These are phyloP conservation scores for Rhizopogon vulgaris DNA, from an alignment of 768 basidiomycete species.

Conservation along the genomic window DNA sequence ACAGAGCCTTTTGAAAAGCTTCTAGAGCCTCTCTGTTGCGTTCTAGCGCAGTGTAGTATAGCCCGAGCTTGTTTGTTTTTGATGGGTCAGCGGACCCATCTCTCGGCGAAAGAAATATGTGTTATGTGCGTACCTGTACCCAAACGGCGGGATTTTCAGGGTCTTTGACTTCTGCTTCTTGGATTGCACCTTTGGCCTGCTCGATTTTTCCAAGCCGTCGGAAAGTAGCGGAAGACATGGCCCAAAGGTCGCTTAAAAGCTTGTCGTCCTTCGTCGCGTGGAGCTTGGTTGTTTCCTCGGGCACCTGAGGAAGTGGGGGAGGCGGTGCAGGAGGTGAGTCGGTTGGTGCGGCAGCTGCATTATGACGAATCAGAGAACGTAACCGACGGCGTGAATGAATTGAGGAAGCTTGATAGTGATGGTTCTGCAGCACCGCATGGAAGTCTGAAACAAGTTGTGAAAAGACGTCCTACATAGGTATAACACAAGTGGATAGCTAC, in stretches of 20 bases:
- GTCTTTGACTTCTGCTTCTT: constrained; percentile 89
- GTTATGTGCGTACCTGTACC: constrained; percentile 68
- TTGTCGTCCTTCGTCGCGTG: constrained; percentile 51
- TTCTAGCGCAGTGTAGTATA: constrained; percentile 61
- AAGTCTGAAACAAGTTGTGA: constrained; percentile 48
- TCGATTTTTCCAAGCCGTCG: constrained; percentile 84
- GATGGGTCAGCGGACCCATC: background rate
- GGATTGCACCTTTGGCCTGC: constrained; percentile 84
- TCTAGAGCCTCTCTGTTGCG: constrained; percentile 60
- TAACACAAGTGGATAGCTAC: constrained; percentile 30
- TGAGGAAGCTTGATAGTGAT: constrained; percentile 68
- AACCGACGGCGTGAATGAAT: constrained; percentile 74
- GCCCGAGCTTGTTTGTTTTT: constrained; percentile 56
- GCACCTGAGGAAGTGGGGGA: constrained; percentile 28
- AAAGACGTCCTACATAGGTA: background rate
- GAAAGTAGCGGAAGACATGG: constrained; percentile 93
- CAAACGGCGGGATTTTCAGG: constrained; percentile 85
- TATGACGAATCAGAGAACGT: constrained; percentile 37
- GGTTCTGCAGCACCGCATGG: constrained; percentile 55
- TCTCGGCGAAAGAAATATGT: background rate
- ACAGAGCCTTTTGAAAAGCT: constrained; percentile 83
- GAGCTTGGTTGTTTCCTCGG: constrained; percentile 26
- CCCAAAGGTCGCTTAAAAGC: constrained; percentile 82
- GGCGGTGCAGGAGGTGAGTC: constrained; percentile 32
- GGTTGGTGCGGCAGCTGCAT: constrained; percentile 21